These are phyloP conservation scores for Senecio squalidus DNA, from an alignment of 140 eudicot species.

Conservation along the genomic window DNA sequence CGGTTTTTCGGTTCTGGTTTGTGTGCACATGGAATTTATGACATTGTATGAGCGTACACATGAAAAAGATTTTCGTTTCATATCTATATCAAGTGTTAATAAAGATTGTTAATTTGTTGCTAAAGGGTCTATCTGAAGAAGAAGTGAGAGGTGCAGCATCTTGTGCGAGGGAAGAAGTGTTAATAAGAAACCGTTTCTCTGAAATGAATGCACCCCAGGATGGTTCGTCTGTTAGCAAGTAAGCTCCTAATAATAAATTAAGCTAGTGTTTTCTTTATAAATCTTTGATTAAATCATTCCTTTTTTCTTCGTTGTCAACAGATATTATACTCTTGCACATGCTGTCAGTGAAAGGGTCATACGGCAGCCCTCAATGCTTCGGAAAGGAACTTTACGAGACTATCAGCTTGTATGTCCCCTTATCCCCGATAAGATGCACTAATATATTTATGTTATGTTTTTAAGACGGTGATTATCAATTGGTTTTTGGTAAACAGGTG, in stretches of 20 bases:
- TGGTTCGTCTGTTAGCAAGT: constrained; percentile 85
- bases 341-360: constrained; percentile 91
- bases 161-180: constrained; percentile 95
- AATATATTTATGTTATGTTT: neutral
- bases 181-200: constrained; percentile 91
- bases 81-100: no score
- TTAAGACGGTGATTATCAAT: neutral
- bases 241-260: constrained; percentile 15
- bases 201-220: constrained; percentile 99
- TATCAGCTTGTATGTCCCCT: constrained; percentile 80
- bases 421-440: constrained; percentile 5
- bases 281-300: neutral
- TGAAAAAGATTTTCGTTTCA: neutral
- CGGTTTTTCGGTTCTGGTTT: neutral
- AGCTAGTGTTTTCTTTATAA: neutral
- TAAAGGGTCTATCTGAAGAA: constrained; percentile 96
- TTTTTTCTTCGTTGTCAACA: constrained; percentile 28
- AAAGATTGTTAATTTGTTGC: constrained; percentile 14
- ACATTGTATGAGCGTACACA: neutral
- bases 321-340: constrained; percentile 95
- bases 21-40: neutral
- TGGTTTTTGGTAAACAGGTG: neutral
- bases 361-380: constrained; percentile 90
- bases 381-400: constrained; percentile 85
- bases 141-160: constrained; percentile 98